Evolutionary conservation across 768 basidiomycete species (phyloP).

Genomic region (Auricularia cornea): DNA sequence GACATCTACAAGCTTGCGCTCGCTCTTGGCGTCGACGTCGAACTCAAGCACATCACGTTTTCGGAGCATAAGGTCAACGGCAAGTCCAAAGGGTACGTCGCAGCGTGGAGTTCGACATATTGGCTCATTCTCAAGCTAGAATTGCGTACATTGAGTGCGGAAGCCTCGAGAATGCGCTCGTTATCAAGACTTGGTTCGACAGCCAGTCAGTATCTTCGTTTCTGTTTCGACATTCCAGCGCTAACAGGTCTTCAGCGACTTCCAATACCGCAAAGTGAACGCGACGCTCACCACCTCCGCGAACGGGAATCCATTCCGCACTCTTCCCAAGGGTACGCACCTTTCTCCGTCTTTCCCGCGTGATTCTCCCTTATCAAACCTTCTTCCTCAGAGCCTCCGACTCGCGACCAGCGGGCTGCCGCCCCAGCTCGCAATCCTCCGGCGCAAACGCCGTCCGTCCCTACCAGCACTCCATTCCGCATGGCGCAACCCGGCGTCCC

Average conservation of each 20-base stretch:
- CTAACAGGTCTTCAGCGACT: slow-evolving; percentile 20
- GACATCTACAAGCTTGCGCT: slow-evolving; percentile 23
- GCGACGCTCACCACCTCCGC: slow-evolving; percentile 23
- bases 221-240: not conserved
- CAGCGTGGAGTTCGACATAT: no score
- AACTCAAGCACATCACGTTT: slow-evolving; percentile 29
- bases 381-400: no score
- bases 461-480: no score
- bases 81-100: slow-evolving; percentile 34
- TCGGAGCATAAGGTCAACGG: slow-evolving; percentile 43
- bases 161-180: slow-evolving; percentile 18
- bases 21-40: slow-evolving; percentile 19
- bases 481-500: not conserved
- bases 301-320: slow-evolving; percentile 29
- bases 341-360: no score
- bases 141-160: slow-evolving; percentile 27
- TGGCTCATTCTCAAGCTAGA: slow-evolving; percentile 12
- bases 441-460: no score
- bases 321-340: slow-evolving; percentile 27
- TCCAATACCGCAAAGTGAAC: slow-evolving; percentile 28
- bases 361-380: no score
- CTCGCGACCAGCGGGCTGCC: no score
- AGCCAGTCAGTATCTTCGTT: slow-evolving; percentile 13
- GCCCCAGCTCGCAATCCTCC: no score
- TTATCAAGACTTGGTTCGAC: slow-evolving; percentile 26